Base-by-base conservation (phyloP, 352 stramenopile species). In the Phytophthora tentaculata region DNA sequence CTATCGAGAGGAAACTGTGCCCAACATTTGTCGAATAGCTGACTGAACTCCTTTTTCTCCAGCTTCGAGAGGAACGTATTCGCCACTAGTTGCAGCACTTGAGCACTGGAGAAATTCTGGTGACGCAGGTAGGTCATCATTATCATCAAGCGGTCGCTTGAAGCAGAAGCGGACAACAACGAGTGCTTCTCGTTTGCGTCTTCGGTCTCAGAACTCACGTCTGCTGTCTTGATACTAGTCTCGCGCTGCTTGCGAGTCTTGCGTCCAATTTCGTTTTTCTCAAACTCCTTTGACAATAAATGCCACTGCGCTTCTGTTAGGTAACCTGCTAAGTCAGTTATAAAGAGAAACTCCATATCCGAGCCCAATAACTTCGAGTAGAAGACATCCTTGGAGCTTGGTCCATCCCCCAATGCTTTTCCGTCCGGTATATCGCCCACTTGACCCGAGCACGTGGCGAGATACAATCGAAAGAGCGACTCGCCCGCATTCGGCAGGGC, bases 301-400 rank as follows among this genome's bases (percentile, higher is more conserved):
- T 73, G 71, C 77, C 83, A 92, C 41, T 92, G 84, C 16, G 89
- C 77, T 22, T 90, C 76, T 5, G 71, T 89, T 43, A 92, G 28
- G 51, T 84, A 89, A 0, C 56, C 66, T 0, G 83, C 80, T 8
- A 92, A 43, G 41, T 92, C 84, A 26, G 74, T 88, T 17, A 92
- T 55, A 55, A 92, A 92, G 52, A 90, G 87, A 26, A 85, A 92
- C 41, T 91, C 84, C 62, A 88, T 89, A 39, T 91, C 81, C 2
- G 77, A 44, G 13, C 81, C 73, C 13, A 90, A 53, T 13, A 92
- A 41, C 41, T 86, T 86, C 2, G 72, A 52, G 68, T 87, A 91
- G 47, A 92, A 90, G 9, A 83, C 69, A 14, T 80, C 66, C 39
- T 91, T 92, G 3, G 77, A 66, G 12, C 48, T 76, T 5, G 32